A percentile compares a stretch with the other conserved stretches of the same genome.
Evolutionary conservation across 2,329 filamentous ascomycete genomes (phyloP).

Genomic region (Rugonectria rugulosa): DNA sequence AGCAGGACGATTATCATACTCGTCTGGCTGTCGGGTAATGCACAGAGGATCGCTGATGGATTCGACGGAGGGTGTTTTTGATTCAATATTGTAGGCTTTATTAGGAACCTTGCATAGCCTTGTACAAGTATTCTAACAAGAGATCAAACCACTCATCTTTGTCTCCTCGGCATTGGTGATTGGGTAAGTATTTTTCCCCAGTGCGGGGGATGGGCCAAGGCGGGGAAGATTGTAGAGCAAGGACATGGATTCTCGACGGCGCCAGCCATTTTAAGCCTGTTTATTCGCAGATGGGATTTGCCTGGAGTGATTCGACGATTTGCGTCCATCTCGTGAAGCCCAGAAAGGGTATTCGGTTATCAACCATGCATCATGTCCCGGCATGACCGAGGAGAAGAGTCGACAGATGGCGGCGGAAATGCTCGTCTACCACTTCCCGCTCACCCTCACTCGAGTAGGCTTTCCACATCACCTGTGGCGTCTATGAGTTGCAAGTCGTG

Average conservation of each 20-base stretch:
- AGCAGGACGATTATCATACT: too few species aligned
- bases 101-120: too few species aligned
- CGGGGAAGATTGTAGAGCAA: neutral
- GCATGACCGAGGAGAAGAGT: conserved; percentile 5
- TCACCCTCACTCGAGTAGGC: neutral
- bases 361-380: conserved; percentile 15
- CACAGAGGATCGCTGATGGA: too few species aligned
- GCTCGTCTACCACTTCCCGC: conserved; percentile 4
- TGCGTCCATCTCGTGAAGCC: conserved; percentile 4
- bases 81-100: too few species aligned
- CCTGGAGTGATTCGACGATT: neutral
- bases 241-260: neutral
- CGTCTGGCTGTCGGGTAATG: too few species aligned
- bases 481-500: conserved; percentile 24
- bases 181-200: too few species aligned
- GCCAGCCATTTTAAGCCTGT: too few species aligned
- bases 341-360: neutral
- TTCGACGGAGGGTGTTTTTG: too few species aligned
- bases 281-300: neutral
- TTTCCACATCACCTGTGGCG: neutral
- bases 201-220: conserved; percentile 32
- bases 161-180: too few species aligned
- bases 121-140: too few species aligned
- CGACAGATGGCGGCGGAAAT: neutral
- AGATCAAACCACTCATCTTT: too few species aligned